A percentile compares a stretch with the other conserved stretches of the same genome.
Conservation (phyloP, 371 early-diverging fungal genomes). For the Mucor lusitanicus region DNA sequence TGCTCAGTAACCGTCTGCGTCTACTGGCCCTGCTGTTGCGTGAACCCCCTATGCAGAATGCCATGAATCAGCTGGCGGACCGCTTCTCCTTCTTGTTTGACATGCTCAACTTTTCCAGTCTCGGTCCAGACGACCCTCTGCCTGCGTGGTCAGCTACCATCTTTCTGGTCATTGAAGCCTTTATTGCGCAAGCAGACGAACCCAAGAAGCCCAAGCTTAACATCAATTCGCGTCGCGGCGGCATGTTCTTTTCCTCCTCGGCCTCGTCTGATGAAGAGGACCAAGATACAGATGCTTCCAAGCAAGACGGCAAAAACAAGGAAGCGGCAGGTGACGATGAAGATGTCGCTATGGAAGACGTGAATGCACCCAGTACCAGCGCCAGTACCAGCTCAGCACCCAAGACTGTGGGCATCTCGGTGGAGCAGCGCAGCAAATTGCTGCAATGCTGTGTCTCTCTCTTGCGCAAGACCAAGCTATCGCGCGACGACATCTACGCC, state of each 20-base stretch:
- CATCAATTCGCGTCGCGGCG: background rate
- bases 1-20: slow-evolving; percentile 57
- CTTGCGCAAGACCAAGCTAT: slow-evolving; percentile 50
- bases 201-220: slow-evolving; percentile 44
- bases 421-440: slow-evolving; percentile 39
- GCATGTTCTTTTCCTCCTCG: slow-evolving; percentile 1
- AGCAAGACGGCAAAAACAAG: background rate
- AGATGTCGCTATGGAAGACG: slow-evolving; percentile 30
- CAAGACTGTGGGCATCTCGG: slow-evolving; percentile 9
- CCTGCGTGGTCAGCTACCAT: slow-evolving; percentile 68
- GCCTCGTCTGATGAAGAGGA: slow-evolving; percentile 12
- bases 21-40: slow-evolving; percentile 67
- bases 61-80: slow-evolving; percentile 40
- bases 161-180: slow-evolving; percentile 69
- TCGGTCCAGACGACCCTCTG: slow-evolving; percentile 22
- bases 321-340: background rate
- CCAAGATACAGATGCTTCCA: slow-evolving; percentile 2
- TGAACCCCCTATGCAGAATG: slow-evolving; percentile 56
- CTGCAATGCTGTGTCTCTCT: slow-evolving; percentile 47
- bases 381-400: background rate
- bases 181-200: slow-evolving; percentile 68
- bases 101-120: slow-evolving; percentile 35
- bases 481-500: slow-evolving; percentile 61
- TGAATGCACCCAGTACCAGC: background rate
- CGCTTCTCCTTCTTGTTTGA: slow-evolving; percentile 49